Percentiles rank a stretch among this genome's conserved stretches.
These are phyloP conservation scores for Dendrostoma leiphaemia DNA, from an alignment of 2,329 filamentous ascomycete species.

Conservation along the genomic window DNA sequence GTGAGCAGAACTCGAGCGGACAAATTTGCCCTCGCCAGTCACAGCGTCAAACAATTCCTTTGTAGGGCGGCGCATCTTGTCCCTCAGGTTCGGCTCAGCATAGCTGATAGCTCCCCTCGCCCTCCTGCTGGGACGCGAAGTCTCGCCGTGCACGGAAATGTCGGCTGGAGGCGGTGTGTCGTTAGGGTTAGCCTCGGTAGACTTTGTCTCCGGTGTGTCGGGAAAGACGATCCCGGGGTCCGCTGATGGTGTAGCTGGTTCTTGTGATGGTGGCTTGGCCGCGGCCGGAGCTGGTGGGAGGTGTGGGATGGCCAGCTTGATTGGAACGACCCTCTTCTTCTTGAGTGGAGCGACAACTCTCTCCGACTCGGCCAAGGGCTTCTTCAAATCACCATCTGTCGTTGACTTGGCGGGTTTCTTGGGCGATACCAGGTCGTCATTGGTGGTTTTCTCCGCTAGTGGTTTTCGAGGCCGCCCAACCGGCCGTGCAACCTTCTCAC, in stretches of 20 bases:
- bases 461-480: constrained; percentile 41
- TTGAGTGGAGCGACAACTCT: constrained; percentile 21
- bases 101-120: constrained; percentile 72
- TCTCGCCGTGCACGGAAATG: constrained; percentile 54
- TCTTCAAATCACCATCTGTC: constrained; percentile 27
- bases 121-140: constrained; percentile 64
- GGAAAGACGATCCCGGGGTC: constrained; percentile 44
- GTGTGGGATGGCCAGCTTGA: constrained; percentile 28
- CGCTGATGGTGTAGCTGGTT: constrained; percentile 33
- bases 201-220: constrained; percentile 46
- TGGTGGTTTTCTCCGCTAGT: constrained; percentile 57
- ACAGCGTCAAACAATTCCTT: constrained; percentile 76
- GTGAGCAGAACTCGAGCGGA: constrained; percentile 26
- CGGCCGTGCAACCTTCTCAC: constrained; percentile 28
- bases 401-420: constrained; percentile 44
- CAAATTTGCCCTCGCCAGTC: constrained; percentile 57
- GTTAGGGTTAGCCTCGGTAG: constrained; percentile 32
- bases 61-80: constrained; percentile 80
- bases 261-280: constrained; percentile 22
- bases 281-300: constrained; percentile 21
- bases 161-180: constrained; percentile 62
- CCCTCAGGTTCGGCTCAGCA: constrained; percentile 75
- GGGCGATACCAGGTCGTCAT: constrained; percentile 57
- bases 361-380: constrained; percentile 21
- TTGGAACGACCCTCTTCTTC: constrained; percentile 22